phyloP scores from a whole-genome alignment of 805 yeast species.

The Yarrowia bubula region DNA sequence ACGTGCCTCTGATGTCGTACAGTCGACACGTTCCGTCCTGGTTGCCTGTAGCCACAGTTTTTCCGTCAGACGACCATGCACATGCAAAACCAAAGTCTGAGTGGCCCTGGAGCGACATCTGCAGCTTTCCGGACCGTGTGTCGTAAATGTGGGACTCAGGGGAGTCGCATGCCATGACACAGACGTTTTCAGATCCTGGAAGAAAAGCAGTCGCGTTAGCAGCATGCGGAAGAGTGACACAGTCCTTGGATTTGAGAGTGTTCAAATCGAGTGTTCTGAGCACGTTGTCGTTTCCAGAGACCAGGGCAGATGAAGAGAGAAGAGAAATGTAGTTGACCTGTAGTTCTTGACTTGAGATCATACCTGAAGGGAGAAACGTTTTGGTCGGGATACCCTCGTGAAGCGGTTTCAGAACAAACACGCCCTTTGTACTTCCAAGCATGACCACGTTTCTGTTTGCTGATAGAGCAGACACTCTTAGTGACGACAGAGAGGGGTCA shows the following conservation, averaged over 20 bases:
- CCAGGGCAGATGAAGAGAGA: conserved; percentile 35
- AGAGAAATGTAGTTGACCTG: conserved; percentile 14
- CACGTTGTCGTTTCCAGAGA: conserved; percentile 52
- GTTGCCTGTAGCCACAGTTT: conserved; percentile 53
- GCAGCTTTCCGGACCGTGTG: conserved; percentile 37
- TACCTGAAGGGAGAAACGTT: neutral
- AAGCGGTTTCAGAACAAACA: conserved; percentile 17
- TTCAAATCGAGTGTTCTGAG: conserved; percentile 46
- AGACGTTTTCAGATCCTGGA: conserved; percentile 42
- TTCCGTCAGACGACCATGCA: conserved; percentile 48
- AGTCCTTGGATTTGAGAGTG: conserved; percentile 31
- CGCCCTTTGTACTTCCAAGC: conserved; percentile 43
- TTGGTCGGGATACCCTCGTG: neutral
- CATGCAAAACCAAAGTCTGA: conserved; percentile 58
- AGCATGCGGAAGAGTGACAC: conserved; percentile 45
- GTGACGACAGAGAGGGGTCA: conserved; percentile 48
- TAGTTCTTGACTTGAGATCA: neutral
- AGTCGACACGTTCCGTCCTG: conserved; percentile 59
- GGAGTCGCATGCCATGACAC: conserved; percentile 53
- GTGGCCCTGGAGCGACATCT: conserved; percentile 45
- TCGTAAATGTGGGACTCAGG: conserved; percentile 48
- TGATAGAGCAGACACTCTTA: conserved; percentile 45
- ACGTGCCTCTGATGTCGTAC: conserved; percentile 49
- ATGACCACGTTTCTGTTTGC: conserved; percentile 60
- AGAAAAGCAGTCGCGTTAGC: conserved; percentile 50